Base-by-base conservation (phyloP, 495 filamentous ascomycete species). In the Lepidopterella palustris region DNA sequence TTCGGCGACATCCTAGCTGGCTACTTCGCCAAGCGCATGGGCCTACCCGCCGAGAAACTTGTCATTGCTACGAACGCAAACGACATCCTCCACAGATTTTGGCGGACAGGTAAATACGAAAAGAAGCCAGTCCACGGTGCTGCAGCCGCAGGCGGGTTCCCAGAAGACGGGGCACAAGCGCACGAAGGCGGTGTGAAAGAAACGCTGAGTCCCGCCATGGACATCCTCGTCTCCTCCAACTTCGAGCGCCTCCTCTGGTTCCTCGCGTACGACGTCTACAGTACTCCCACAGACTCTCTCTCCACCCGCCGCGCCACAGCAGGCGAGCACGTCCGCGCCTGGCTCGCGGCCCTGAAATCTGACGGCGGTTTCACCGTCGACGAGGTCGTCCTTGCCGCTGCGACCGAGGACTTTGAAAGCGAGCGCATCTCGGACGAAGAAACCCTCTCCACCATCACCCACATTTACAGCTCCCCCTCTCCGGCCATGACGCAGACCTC, bases 231-330 rank as follows among this genome's bases (percentile, higher is more conserved):
- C 32, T 88, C 84, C 55, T 90, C 86, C 71, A 98, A 98, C 78
- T 97, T 98, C 71, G 93, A 98, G 78, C 82, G 93, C 26, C 79
- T 98, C 0, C 78, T 98, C n/a, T 97, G 92, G 92, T 96, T 87
- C 77, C 78, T 96, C 10, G 84, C 89, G 1, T 84, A 86, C 71
- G 77, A 84, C 58, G 83, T 81, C 61, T 79, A 73, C 60, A 64
- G 60, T 50, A 57, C 61, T 18, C 42, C 42, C 28, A 58, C 58
- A n/a, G 60, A 57, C 45, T 61, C 67, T 15, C 59, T 67, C 8
- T 68, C 76, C 9, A 68, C 75, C 40, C 67, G 70, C 45, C 74
- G 80, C 49, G 62, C 73, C 61, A 67, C 57, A 20, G 69, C 87
- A 25, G 80, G 87, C 47, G 77, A 84, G 66, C 80, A 84, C 60